A percentile compares a stretch with the other conserved stretches of the same genome.
These are phyloP conservation scores for Sophora flavescens DNA, from an alignment of 306 rosid genomes.

Conservation along the genomic window DNA sequence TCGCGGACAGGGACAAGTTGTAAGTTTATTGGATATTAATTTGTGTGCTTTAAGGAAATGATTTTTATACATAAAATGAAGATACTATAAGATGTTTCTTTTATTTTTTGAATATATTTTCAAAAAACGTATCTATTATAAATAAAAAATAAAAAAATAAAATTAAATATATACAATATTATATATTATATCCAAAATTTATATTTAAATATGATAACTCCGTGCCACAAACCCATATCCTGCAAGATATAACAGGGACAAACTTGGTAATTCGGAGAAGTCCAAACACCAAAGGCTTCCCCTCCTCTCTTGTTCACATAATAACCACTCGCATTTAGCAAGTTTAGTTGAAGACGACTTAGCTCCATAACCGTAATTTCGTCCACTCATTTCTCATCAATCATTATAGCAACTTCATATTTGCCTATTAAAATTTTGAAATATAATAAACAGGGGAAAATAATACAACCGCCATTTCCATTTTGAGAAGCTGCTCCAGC, in stretches of 20 bases:
- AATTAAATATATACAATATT: no score
- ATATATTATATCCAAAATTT: no score
- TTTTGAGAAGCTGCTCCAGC: slow-evolving; percentile 36
- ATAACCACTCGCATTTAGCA: not conserved
- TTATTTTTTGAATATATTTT: no score
- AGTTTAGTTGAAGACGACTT: slow-evolving; percentile 45
- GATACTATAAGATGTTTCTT: no score
- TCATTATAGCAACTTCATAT: slow-evolving; percentile 20
- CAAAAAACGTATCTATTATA: no score
- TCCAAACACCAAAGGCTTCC: not conserved
- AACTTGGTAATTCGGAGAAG: slow-evolving; percentile 28
- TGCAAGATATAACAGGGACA: slow-evolving; percentile 11
- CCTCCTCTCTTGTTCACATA: not conserved
- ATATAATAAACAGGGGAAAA: not conserved
- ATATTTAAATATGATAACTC: no score
- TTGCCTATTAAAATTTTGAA: slow-evolving; percentile 13
- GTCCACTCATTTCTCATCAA: slow-evolving; percentile 84
- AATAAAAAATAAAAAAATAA: no score
- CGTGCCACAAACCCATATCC: slow-evolving; percentile 48
- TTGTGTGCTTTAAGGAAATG: no score
- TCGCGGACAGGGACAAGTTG: not conserved
- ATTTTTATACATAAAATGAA: no score
- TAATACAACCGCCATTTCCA: slow-evolving; percentile 50
- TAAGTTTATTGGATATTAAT: not conserved
- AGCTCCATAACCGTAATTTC: slow-evolving; percentile 54